Percentiles rank a stretch among this genome's conserved stretches.
These are phyloP conservation scores for Erodium maritimum DNA, from an alignment of 345 rosid genomes.

Conservation along the genomic window DNA sequence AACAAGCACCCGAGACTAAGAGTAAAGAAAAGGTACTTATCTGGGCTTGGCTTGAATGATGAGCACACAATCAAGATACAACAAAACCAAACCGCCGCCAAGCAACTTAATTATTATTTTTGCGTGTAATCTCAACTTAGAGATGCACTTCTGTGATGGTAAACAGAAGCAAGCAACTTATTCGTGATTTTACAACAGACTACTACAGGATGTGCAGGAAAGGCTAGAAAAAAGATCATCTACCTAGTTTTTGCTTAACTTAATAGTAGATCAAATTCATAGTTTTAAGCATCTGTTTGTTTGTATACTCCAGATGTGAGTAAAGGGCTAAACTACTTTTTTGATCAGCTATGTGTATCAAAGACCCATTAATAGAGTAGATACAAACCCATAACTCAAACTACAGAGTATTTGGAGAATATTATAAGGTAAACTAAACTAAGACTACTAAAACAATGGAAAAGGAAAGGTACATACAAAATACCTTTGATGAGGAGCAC, in stretches of 20 bases:
- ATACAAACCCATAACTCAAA: too few species aligned
- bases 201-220: neutral
- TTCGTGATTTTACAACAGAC: neutral
- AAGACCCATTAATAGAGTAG: too few species aligned
- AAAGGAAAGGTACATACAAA: neutral
- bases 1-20: too few species aligned
- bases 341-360: too few species aligned
- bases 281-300: too few species aligned
- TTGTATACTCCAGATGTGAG: neutral
- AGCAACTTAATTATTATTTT: neutral
- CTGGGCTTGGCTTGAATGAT: too few species aligned
- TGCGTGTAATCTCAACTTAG: neutral
- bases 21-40: too few species aligned
- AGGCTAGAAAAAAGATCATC: neutral
- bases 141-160: neutral
- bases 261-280: neutral
- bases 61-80: neutral
- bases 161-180: neutral
- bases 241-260: neutral
- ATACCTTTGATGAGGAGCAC: conserved; percentile 51
- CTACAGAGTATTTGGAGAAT: too few species aligned
- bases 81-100: neutral
- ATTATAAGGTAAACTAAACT: too few species aligned
- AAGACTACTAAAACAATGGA: too few species aligned
- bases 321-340: too few species aligned